Base-by-base conservation (phyloP, 2,329 filamentous ascomycete species). In the Leptographium wingfieldii region DNA sequence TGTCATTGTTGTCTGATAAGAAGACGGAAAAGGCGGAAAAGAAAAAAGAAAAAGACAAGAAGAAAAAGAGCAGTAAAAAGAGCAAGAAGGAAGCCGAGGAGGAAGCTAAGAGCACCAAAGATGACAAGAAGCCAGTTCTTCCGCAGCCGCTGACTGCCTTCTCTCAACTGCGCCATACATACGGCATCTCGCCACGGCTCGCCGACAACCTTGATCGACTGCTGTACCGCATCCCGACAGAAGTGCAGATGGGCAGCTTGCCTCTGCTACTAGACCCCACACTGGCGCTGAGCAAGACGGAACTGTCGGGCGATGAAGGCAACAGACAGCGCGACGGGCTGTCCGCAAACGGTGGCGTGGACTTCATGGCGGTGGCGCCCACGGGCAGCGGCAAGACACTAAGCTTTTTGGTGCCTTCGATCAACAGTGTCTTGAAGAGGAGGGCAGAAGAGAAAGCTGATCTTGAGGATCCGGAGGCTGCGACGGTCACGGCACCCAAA, bases 301-400 rank as follows among this genome's bases (percentile, higher is more conserved):
- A 48, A n/a, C 46, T 43, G 35, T 14, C 29, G 14, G 40, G 35
- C 38, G 31, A 31, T 11, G 35, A 69, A 4, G 72, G 70, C 3
- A 33, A 43, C 35, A 19, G 14, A 16, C 19, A 3, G 35, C 27
- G 40, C 19, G 31, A 68, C 68, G 27, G 71, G 9, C 43, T 46
- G 16, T 46, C 43, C 9, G 43, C 16, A 72, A 25, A 61, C 76
- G 25, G 66, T 68, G 72, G 71, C 14, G 76, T 92, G 5, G 86
- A 99, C 74, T 83, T 99, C 48, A 73, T 99, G 63, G 89, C 90
- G 0, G 85, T 97, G 52, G 94, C 94, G 3, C 94, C 94, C 1
- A 99, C 94, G 0, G 94, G 94, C 29, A 97, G 92, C 70, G 94
- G 94, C 53, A 99, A 99, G 77, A 99, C 94, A 0, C 77, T 99